A percentile compares a stretch with the other conserved stretches of the same genome.
Conservation (phyloP, 2,329 filamentous ascomycete genomes). For the Pestalotiopsis sp. region DNA sequence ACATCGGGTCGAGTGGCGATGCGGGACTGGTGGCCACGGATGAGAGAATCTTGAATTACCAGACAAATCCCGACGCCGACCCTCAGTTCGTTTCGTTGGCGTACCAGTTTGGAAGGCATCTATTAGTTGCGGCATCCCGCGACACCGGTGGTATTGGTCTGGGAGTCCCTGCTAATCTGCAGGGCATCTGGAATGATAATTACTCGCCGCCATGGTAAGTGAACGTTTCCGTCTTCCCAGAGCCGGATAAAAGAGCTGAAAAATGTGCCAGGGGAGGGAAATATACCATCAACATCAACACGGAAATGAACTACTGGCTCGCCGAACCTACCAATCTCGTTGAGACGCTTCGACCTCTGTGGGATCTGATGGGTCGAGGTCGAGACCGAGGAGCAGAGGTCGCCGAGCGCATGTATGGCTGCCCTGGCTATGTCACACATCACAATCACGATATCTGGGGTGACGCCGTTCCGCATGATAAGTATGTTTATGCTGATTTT, state of each 20-base stretch:
- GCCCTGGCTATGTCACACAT: constrained; percentile 35
- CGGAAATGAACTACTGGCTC: constrained; percentile 32
- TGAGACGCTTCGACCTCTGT: constrained; percentile 27
- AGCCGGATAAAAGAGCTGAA: not conserved
- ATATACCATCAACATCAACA: constrained; percentile 48
- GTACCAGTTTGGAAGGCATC: constrained; percentile 36
- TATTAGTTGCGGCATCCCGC: constrained; percentile 34
- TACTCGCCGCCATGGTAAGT: constrained; percentile 39
- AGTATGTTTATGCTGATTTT: constrained; percentile 27
- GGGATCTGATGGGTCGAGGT: constrained; percentile 35
- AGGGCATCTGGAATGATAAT: constrained; percentile 45
- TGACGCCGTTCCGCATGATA: constrained; percentile 36
- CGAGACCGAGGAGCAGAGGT: constrained; percentile 33
- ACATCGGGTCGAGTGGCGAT: constrained; percentile 13
- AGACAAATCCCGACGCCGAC: constrained; percentile 15
- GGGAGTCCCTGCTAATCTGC: constrained; percentile 42
- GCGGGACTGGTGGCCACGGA: constrained; percentile 8
- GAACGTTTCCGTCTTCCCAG: constrained; percentile 12
- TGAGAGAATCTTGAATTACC: constrained; percentile 2
- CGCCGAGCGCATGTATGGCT: constrained; percentile 34
- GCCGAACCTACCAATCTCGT: constrained; percentile 4
- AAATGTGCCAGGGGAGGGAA: constrained; percentile 30
- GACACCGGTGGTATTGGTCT: constrained; percentile 19
- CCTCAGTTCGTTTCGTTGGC: constrained; percentile 29
- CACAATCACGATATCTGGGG: constrained; percentile 41